phyloP scores from a whole-genome alignment of 352 stramenopile genomes.

The Phytophthora crassamura region DNA sequence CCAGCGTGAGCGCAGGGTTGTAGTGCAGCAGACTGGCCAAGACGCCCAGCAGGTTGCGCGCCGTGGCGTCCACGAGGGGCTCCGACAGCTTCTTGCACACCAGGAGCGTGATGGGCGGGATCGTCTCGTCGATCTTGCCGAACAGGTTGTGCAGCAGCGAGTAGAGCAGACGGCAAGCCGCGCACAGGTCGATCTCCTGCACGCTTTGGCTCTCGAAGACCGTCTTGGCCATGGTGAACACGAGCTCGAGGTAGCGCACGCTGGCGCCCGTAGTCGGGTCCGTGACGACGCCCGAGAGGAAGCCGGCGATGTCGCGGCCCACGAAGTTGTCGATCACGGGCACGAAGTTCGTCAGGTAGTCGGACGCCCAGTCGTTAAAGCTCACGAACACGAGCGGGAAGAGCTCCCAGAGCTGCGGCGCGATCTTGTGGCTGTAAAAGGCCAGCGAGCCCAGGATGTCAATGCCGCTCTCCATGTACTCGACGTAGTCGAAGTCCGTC shows the following conservation, averaged over 20 bases:
- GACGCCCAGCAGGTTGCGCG: constrained; percentile 90
- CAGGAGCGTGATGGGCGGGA: constrained; percentile 77
- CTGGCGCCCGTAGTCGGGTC: constrained; percentile 49
- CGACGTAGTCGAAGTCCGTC: constrained; percentile 95
- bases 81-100: constrained; percentile 66
- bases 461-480: constrained; percentile 97
- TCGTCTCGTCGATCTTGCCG: constrained; percentile 79
- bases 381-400: constrained; percentile 97
- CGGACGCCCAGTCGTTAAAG: constrained; percentile 96
- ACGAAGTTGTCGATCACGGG: constrained; percentile 98
- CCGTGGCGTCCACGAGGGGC: constrained; percentile 71
- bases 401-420: constrained; percentile 93
- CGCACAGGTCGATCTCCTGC: constrained; percentile 79
- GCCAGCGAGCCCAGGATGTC: constrained; percentile 97
- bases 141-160: constrained; percentile 88
- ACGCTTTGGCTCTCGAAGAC: constrained; percentile 68
- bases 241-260: constrained; percentile 79
- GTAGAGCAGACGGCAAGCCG: constrained; percentile 77
- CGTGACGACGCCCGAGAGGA: constrained; percentile 59
- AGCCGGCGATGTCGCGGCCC: constrained; percentile 74
- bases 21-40: constrained; percentile 94
- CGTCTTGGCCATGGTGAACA: constrained; percentile 81
- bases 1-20: constrained; percentile 91
- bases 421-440: constrained; percentile 95
- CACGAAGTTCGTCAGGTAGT: constrained; percentile 97